Evolutionary conservation across 768 basidiomycete genomes (phyloP), one percentile per base, ranked within the genome.

Genomic region (Leucocoprinus leucothites): DNA sequence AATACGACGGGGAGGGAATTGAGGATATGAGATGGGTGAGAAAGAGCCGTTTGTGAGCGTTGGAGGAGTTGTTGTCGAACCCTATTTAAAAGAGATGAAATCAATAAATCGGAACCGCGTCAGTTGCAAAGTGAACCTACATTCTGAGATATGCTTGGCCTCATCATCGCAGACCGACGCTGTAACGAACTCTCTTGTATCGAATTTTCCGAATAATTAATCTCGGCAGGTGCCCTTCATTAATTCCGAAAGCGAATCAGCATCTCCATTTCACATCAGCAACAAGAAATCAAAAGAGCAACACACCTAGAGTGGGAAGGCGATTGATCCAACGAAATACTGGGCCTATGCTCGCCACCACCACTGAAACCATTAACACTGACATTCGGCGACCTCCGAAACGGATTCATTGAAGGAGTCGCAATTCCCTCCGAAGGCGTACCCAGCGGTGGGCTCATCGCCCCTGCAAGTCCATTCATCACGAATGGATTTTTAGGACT

Each of bases 61-160:
- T 47, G 70, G 65, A 22, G 70, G 69, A 60, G 69, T 50, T 58
- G 61, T 63, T 58, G 69, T 67, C 40, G 74, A 66, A 48, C 54
- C 54, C 54, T 56, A 14, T 31, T 35, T n/a, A 4, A 1, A 31
- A 9, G 13, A 41, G 6, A 11, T 42, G 21, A 55, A 31, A 74
- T 74, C 73, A 59, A 74, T 77, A 53, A 76, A 75, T 34, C 74
- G 67, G 56, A 75, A 71, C n/a, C 74, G 73, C 58, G 81, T 70
- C 16, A 78, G 28, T 3, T 35, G 8, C 6, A 8, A 48, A 19
- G 47, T 48, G 3, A 48, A 77, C 52, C 3, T 14, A 53, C 52
- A 36, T 53, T 53, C 34, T 53, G 52, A 31, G 57, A 69, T 9
- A 79, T 77, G 36, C 61, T 62, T 14, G 73, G 74, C 43, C 77